Percentiles rank a stretch among this genome's conserved stretches.
Evolutionary conservation across 2,329 filamentous ascomycete species (phyloP).

Genomic region (Apiospora pterosperma): DNA sequence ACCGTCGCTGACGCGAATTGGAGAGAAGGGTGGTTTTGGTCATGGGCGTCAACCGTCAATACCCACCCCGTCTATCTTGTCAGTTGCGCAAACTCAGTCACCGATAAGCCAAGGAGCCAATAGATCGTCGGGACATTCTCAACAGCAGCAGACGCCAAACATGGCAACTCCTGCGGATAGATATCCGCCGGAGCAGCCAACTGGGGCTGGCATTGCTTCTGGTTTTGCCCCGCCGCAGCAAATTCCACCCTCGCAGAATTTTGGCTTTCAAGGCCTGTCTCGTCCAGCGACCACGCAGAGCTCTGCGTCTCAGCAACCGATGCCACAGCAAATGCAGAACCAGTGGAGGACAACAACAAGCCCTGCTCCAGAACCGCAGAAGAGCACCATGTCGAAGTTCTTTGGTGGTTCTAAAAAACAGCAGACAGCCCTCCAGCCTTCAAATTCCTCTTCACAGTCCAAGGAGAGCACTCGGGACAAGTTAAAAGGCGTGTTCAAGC

Average conservation of each 20-base stretch:
- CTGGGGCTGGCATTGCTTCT: not conserved
- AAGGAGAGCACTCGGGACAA: constrained; percentile 25
- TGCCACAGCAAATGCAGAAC: not conserved
- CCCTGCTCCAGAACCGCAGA: constrained; percentile 7
- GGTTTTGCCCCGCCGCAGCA: not conserved
- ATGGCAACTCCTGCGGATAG: not conserved
- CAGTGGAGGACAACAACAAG: not conserved
- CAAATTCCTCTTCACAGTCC: constrained; percentile 12
- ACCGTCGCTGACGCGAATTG: not conserved
- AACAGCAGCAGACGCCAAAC: not conserved
- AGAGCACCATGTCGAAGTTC: constrained; percentile 20
- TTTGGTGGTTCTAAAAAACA: constrained; percentile 11
- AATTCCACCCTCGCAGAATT: not conserved
- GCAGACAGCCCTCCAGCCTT: not conserved
- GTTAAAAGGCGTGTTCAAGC: constrained; percentile 26
- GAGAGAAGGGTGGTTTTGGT: not conserved
- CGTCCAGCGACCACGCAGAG: not conserved
- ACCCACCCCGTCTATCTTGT: not conserved
- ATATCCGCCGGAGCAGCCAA: not conserved
- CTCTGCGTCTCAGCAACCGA: constrained; percentile 5
- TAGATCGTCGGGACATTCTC: not conserved
- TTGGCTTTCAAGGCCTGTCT: not conserved
- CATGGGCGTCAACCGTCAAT: not conserved
- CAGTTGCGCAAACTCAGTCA: not conserved
- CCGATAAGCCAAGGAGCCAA: not conserved